Evolutionary conservation across 805 yeast genomes (phyloP).

Genomic region (Ogataea allantospora): DNA sequence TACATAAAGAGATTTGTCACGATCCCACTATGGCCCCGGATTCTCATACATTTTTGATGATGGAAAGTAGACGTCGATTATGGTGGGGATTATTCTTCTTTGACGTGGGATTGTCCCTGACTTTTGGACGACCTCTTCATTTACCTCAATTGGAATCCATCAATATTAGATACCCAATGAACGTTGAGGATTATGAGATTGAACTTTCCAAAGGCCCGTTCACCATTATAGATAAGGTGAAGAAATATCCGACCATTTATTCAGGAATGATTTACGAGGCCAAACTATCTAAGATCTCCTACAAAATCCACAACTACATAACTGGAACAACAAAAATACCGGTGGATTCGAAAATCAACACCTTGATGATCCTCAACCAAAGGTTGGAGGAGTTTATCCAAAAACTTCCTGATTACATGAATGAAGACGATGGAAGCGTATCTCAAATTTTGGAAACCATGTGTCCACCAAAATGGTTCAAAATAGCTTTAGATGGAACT

Average conservation of each 20-base stretch:
- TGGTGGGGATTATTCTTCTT: slow-evolving; percentile 61
- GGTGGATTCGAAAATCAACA: slow-evolving; percentile 1
- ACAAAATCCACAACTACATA: slow-evolving; percentile 40
- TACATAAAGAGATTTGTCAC: slow-evolving; percentile 46
- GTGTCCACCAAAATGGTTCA: slow-evolving; percentile 9
- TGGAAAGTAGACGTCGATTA: slow-evolving; percentile 49
- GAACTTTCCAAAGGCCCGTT: slow-evolving; percentile 7
- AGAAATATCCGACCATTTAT: slow-evolving; percentile 44
- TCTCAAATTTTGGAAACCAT: slow-evolving; percentile 1
- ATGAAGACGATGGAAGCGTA: slow-evolving; percentile 26
- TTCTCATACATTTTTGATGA: slow-evolving; percentile 16
- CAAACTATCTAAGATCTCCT: slow-evolving; percentile 41
- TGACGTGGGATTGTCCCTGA: slow-evolving; percentile 53
- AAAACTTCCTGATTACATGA: slow-evolving; percentile 40
- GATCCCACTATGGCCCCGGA: slow-evolving; percentile 3
- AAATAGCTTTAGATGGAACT: slow-evolving; percentile 6
- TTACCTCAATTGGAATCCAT: slow-evolving; percentile 41
- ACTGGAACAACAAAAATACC: slow-evolving; percentile 8
- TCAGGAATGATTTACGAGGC: slow-evolving; percentile 48
- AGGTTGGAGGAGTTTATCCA: slow-evolving; percentile 37
- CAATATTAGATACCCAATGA: slow-evolving; percentile 43
- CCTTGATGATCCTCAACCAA: slow-evolving; percentile 30
- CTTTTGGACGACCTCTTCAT: slow-evolving; percentile 55
- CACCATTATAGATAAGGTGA: slow-evolving; percentile 8
- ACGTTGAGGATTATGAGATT: slow-evolving; percentile 39